Conservation (phyloP, 768 basidiomycete species). For the Asterophora lycoperdoides region DNA sequence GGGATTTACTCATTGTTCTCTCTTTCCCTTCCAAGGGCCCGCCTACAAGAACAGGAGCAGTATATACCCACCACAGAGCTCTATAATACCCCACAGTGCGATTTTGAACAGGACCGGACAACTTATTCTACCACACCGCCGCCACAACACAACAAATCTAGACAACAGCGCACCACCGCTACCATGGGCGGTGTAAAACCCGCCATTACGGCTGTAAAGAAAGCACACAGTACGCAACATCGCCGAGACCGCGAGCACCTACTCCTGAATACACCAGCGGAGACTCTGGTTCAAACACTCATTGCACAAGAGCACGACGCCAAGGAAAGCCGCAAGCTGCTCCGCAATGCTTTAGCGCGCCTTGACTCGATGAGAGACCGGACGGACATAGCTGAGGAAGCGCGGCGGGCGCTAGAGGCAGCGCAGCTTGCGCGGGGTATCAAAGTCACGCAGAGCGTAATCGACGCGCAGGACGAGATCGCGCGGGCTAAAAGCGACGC, state of each 20-base stretch:
- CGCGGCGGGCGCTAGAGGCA: constrained; percentile 15
- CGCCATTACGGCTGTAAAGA: neutral
- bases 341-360: constrained; percentile 24
- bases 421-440: constrained; percentile 20
- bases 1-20: neutral
- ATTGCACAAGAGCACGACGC: constrained; percentile 25
- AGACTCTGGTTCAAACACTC: constrained; percentile 24
- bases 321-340: constrained; percentile 24
- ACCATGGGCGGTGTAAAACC: neutral
- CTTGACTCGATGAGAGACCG: constrained; percentile 19
- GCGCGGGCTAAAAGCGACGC: constrained; percentile 24
- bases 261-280: constrained; percentile 21
- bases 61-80: neutral
- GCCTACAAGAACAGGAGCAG: neutral
- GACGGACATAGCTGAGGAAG: constrained; percentile 15
- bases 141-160: neutral
- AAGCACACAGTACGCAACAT: constrained; percentile 14
- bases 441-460: constrained; percentile 22
- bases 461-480: constrained; percentile 26
- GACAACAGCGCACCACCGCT: constrained; percentile 3
- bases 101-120: neutral
- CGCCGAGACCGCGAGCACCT: constrained; percentile 23
- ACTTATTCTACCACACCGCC: neutral
- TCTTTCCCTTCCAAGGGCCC: constrained; percentile 1
- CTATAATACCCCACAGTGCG: neutral